Evolutionary conservation across 1,139 yeast genomes (phyloP), one percentile per base, ranked within the genome.

Genomic region (Pneumocystis carinii): DNA sequence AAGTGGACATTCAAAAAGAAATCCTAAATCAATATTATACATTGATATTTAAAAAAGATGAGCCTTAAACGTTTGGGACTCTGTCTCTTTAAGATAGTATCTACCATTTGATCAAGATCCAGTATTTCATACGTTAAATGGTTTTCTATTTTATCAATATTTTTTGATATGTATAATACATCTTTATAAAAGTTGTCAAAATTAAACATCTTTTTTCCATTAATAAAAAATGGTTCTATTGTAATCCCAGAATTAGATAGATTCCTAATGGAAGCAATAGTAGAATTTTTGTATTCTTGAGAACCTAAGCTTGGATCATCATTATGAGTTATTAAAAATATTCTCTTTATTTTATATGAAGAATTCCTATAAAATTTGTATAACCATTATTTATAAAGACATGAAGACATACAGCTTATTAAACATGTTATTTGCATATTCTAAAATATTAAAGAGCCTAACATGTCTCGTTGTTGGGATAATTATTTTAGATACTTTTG

Each of bases 171-270:
- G 62, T 32, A 14, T 19, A 59, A 58, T 36, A 66, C 66, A 61
- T 65, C 67, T n/a, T 63, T 62, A 41, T 61, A 66, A 59, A 64
- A 59, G 76, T 6, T 76, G 68, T 64, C 80, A 74, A 69, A 85
- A 79, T 70, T 87, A 86, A 2, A 75, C 70, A 27, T 68, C 67
- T n/a, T 17, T 1, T 68, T 68, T 3, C 72, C 67, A 6, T 65
- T 69, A 56, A 89, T 72, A 69, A 90, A 84, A 63, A 87, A 79
- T 0, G 97, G 95, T 29, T 77, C 75, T 19, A 90, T 78, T 17
- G 75, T 75, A 38, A 86, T 82, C 53, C 74, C 75, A 24, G 76
- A 75, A 63, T 80, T 80, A 62, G 80, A 79, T 62, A 81, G 77
- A 72, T 88, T 95, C 61, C 80, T 78, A 36, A 87, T 78, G 4